Base-by-base conservation (phyloP, 75 land plant genomes). In the Cunninghamia lanceolata region DNA sequence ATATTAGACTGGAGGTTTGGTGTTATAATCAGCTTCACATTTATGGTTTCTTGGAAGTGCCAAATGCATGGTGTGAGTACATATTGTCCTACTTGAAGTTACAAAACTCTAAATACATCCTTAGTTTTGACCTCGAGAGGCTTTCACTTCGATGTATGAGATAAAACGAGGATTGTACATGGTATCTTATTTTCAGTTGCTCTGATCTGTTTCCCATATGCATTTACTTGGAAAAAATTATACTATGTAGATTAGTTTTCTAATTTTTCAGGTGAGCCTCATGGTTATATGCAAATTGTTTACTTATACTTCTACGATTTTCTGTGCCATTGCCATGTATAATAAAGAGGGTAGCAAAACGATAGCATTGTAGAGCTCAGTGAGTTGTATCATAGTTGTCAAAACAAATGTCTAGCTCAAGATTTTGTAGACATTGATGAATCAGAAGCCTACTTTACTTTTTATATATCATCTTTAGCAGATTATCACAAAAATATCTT, bases 161-260 rank as follows among this genome's bases (percentile, higher is more conserved):
- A 40, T 40, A 25, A 66, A 28, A 21, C 25, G 75, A 73, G 13
- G 35, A 73, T 80, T 25, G 11, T n/a, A 43, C 8, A 38, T 39
- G 10, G 3, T 76, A 6, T 30, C 45, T 39, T 39, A 32, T 42
- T 79, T 40, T 8, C 82, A 43, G 28, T 79, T 8, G 13, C 45
- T 80, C 50, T 80, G 47, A 45, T 80, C 82, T 43, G 82, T 43
- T 80, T 43, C 50, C 30, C 13, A 80, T 45, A 80, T 43, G 32
- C 45, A 11, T 28, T 79, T 39, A 21, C 30, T 43, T 21, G 30
- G 28, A 10, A 71, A 63, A 59, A 71, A 6, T 1, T 71, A 28
- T 47, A 28, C 40, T 43, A 3, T 28, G 30, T 43, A 43, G 14
- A 80, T 6, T 45, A 80, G 50, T 43, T 28, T 80, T 16, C 46